Percentiles rank a stretch among this genome's conserved stretches.
Evolutionary conservation across 345 rosid species (phyloP).

Genomic region (Pelargonium nanum): DNA sequence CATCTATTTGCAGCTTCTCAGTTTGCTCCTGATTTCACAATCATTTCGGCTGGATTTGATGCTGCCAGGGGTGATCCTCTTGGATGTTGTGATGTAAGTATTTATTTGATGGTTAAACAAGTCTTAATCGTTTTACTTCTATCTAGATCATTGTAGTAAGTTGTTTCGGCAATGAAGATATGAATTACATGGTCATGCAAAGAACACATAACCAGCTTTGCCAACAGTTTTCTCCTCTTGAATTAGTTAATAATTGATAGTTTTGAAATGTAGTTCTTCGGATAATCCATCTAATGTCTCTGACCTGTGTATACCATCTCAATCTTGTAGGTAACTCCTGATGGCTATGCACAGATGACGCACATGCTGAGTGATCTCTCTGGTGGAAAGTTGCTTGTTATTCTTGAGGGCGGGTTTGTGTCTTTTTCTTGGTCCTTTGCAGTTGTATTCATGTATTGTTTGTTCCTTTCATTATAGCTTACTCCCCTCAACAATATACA

Average conservation of each 20-base stretch:
- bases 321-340: conserved; percentile 59
- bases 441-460: conserved; percentile 2
- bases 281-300: not conserved
- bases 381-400: conserved; percentile 78
- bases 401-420: conserved; percentile 94
- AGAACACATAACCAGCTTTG: not conserved
- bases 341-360: conserved; percentile 84
- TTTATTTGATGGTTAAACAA: conserved; percentile 5
- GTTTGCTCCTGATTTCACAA: conserved; percentile 86
- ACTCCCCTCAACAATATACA: not conserved
- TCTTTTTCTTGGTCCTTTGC: conserved; percentile 7
- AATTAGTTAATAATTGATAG: not conserved
- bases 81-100: conserved; percentile 89
- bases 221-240: not conserved
- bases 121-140: not conserved
- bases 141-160: not conserved
- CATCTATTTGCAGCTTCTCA: conserved; percentile 53
- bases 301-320: not conserved
- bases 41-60: conserved; percentile 98
- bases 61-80: conserved; percentile 98
- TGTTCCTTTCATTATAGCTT: not conserved
- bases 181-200: not conserved
- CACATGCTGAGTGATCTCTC: conserved; percentile 52
- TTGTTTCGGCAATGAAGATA: conserved; percentile 3
- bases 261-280: not conserved